phyloP scores from a whole-genome alignment of 2,329 filamentous ascomycete genomes.

The Bretziella fagacearum region DNA sequence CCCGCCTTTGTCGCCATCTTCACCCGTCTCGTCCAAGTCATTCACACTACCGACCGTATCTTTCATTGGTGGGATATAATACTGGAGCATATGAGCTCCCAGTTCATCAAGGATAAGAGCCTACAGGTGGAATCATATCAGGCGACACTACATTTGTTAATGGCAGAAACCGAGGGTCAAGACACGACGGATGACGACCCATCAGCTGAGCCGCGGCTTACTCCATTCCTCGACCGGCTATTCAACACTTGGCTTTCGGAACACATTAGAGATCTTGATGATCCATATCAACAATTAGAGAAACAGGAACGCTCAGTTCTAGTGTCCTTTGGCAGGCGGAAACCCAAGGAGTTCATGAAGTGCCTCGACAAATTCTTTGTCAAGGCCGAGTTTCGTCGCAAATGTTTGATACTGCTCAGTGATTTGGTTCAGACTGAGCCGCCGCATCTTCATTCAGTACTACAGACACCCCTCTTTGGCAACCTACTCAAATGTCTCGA shows the following conservation, averaged over 20 bases:
- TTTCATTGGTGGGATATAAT: constrained; percentile 57
- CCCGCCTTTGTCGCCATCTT: constrained; percentile 54
- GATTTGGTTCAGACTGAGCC: constrained; percentile 60
- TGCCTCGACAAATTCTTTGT: constrained; percentile 49
- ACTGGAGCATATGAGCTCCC: constrained; percentile 20
- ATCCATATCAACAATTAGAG: constrained; percentile 25
- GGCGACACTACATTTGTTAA: constrained; percentile 47
- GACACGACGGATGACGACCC: constrained; percentile 25
- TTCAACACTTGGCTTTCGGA: constrained; percentile 41
- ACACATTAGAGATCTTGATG: constrained; percentile 18
- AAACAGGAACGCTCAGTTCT: constrained; percentile 34
- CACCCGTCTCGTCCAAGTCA: constrained; percentile 43
- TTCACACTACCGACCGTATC: constrained; percentile 45
- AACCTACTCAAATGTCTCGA: constrained; percentile 59
- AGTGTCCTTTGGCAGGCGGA: constrained; percentile 47
- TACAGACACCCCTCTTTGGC: constrained; percentile 54
- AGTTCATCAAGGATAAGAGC: constrained; percentile 43
- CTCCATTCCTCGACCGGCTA: constrained; percentile 39
- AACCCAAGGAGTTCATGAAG: constrained; percentile 50
- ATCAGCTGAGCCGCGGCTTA: constrained; percentile 22
- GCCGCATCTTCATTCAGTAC: constrained; percentile 59
- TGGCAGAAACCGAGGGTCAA: constrained; percentile 42
- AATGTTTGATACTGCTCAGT: constrained; percentile 48
- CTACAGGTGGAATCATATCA: constrained; percentile 47
- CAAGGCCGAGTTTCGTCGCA: constrained; percentile 44